phyloP scores from a whole-genome alignment of 176 grass and related monocot genomes.

The Chloris gayana region DNA sequence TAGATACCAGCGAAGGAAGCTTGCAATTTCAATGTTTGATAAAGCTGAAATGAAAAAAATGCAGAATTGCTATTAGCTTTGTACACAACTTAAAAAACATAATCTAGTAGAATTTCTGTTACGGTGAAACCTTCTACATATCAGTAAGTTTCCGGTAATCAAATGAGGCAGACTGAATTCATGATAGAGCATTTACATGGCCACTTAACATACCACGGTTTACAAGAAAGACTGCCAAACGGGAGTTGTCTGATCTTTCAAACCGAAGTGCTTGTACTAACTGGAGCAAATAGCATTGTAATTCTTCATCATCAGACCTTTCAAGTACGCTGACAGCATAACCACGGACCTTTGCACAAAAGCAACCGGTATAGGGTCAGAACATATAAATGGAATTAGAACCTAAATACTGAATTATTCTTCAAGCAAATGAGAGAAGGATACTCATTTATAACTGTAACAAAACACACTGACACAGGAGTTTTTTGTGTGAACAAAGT shows the following conservation, averaged over 20 bases:
- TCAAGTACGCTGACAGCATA: slow-evolving; percentile 95
- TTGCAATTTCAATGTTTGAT: slow-evolving; percentile 98
- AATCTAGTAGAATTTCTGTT: not conserved
- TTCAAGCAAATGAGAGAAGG: not conserved
- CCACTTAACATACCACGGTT: slow-evolving; percentile 85
- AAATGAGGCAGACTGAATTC: slow-evolving; percentile 11
- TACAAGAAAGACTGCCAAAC: slow-evolving; percentile 85
- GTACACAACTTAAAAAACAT: not conserved
- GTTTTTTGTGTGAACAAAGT: too few species aligned
- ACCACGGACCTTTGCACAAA: slow-evolving; percentile 72
- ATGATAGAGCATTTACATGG: slow-evolving; percentile 9
- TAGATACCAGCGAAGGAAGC: slow-evolving; percentile 96
- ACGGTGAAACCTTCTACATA: not conserved
- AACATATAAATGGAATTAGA: not conserved
- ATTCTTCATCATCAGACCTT: slow-evolving; percentile 95
- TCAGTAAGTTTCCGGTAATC: not conserved
- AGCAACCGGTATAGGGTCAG: slow-evolving; percentile 19
- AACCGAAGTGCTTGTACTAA: slow-evolving; percentile 98
- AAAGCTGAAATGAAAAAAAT: slow-evolving; percentile 58
- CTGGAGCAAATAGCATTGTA: slow-evolving; percentile 96
- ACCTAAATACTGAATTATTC: not conserved
- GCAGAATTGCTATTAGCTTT: not conserved
- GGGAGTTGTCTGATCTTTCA: slow-evolving; percentile 95
- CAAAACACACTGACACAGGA: not conserved
- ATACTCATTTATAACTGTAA: slow-evolving; percentile 9